These are phyloP conservation scores for Debaryomycetaceae sp. DNA, from an alignment of 1,139 yeast genomes.

Conservation along the genomic window DNA sequence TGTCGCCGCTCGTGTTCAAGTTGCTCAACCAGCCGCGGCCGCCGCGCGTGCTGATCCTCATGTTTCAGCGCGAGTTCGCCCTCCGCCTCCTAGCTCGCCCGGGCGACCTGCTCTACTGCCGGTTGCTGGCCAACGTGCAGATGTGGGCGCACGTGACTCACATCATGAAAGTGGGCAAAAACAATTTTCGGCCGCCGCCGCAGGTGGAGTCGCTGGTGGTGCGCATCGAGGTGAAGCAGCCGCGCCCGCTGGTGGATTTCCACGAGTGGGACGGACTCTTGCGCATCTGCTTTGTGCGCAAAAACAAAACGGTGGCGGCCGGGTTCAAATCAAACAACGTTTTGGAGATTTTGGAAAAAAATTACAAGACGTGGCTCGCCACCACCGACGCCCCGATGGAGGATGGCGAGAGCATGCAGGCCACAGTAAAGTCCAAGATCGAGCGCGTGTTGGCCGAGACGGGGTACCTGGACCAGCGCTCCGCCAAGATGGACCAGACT, in stretches of 20 bases:
- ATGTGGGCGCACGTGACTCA: slow-evolving; percentile 99
- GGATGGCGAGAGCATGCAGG: slow-evolving; percentile 35
- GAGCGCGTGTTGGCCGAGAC: slow-evolving; percentile 71
- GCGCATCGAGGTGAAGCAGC: slow-evolving; percentile 83
- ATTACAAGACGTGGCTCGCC: slow-evolving; percentile 78
- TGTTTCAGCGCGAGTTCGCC: slow-evolving; percentile 98
- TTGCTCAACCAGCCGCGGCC: slow-evolving; percentile 87
- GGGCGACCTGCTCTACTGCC: slow-evolving; percentile 87
- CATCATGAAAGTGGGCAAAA: slow-evolving; percentile 96
- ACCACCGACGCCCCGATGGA: slow-evolving; percentile 45
- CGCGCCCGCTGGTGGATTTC: slow-evolving; percentile 88
- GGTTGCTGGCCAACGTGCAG: slow-evolving; percentile 93
- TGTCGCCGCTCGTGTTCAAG: slow-evolving; percentile 94
- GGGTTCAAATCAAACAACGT: slow-evolving; percentile 85
- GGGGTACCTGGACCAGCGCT: slow-evolving; percentile 78
- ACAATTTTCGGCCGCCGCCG: slow-evolving; percentile 97
- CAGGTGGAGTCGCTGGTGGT: slow-evolving; percentile 97
- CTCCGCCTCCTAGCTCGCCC: slow-evolving; percentile 90
- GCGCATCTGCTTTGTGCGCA: slow-evolving; percentile 86
- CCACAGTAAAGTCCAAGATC: slow-evolving; percentile 54
- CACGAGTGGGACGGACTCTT: slow-evolving; percentile 96
- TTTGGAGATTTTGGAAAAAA: slow-evolving; percentile 79
- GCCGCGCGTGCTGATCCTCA: slow-evolving; percentile 89
- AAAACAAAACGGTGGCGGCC: slow-evolving; percentile 88
- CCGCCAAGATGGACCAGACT: slow-evolving; percentile 92